phyloP scores from a whole-genome alignment of 108 stramenopile genomes.

The Seminavis robusta region DNA sequence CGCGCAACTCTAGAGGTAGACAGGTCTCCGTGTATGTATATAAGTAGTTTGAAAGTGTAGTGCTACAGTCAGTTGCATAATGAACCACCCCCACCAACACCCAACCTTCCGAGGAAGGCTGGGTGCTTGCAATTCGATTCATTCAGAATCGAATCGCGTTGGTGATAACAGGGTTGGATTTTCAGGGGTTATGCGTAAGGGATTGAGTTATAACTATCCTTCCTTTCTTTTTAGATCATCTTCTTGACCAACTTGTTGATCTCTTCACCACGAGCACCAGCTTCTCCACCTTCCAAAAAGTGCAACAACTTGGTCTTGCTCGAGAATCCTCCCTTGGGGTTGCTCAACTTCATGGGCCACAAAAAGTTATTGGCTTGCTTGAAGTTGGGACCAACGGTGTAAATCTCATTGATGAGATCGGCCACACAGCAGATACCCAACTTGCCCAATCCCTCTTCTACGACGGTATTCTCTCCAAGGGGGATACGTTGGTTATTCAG shows the following conservation, averaged over 20 bases:
- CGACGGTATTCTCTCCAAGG: constrained; percentile 92
- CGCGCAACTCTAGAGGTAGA: too few species aligned
- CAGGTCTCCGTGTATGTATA: too few species aligned
- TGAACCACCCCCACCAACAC: too few species aligned
- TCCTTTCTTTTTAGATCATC: constrained; percentile 89
- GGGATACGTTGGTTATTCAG: constrained; percentile 96
- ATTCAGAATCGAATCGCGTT: too few species aligned
- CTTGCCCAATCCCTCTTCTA: constrained; percentile 84
- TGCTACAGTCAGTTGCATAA: too few species aligned
- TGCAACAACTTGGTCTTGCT: constrained; percentile 97
- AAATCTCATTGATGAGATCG: constrained; percentile 94
- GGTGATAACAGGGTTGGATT: background rate
- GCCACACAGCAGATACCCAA: constrained; percentile 89
- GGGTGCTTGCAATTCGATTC: too few species aligned
- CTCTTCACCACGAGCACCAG: constrained; percentile 94
- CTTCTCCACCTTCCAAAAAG: constrained; percentile 99
- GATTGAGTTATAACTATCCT: background rate
- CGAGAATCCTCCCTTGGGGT: constrained; percentile 96
- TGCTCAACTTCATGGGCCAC: constrained; percentile 99
- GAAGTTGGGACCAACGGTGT: constrained; percentile 98
- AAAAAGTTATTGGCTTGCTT: constrained; percentile 99
- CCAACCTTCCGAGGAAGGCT: too few species aligned
- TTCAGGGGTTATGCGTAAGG: background rate
- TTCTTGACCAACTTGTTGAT: constrained; percentile 95
- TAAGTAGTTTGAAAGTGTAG: too few species aligned